Conservation (phyloP, 2,329 filamentous ascomycete species). For the Fusarium sp. region DNA sequence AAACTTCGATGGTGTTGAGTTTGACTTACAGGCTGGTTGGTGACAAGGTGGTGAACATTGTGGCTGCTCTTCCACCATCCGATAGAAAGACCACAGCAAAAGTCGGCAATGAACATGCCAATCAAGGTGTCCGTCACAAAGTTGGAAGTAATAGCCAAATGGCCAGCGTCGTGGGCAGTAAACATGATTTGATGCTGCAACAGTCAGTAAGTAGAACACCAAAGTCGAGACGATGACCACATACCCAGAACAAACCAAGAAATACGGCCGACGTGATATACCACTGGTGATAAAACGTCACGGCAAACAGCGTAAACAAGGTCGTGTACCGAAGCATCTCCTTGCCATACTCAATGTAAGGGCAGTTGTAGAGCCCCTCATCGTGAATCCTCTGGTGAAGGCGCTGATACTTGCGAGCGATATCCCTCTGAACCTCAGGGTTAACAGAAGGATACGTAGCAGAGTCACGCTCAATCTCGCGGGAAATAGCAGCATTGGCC, state of each 20-base stretch:
- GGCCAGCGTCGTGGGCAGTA: constrained; percentile 73
- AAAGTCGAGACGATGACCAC: background rate
- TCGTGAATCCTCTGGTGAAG: constrained; percentile 67
- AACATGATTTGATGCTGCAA: constrained; percentile 76
- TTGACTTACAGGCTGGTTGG: constrained; percentile 67
- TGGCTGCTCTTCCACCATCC: constrained; percentile 79
- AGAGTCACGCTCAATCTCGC: constrained; percentile 50
- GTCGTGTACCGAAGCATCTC: constrained; percentile 66
- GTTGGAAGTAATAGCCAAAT: constrained; percentile 71
- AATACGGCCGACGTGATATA: constrained; percentile 68
- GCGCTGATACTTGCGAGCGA: constrained; percentile 65
- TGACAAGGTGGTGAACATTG: constrained; percentile 76
- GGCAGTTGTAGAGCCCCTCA: constrained; percentile 69
- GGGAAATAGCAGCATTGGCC: constrained; percentile 38
- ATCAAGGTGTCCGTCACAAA: constrained; percentile 70
- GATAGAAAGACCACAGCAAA: constrained; percentile 74
- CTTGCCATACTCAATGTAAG: constrained; percentile 68
- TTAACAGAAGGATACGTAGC: constrained; percentile 66
- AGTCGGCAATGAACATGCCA: constrained; percentile 72
- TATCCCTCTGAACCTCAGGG: constrained; percentile 63
- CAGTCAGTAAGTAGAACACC: constrained; percentile 25
- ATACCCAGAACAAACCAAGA: constrained; percentile 72
- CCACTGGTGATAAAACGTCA: constrained; percentile 62
- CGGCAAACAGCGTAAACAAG: constrained; percentile 63
- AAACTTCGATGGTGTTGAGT: background rate